Base-by-base conservation (phyloP, 2,329 filamentous ascomycete species). In the Scopulariopsis brevicaulis region DNA sequence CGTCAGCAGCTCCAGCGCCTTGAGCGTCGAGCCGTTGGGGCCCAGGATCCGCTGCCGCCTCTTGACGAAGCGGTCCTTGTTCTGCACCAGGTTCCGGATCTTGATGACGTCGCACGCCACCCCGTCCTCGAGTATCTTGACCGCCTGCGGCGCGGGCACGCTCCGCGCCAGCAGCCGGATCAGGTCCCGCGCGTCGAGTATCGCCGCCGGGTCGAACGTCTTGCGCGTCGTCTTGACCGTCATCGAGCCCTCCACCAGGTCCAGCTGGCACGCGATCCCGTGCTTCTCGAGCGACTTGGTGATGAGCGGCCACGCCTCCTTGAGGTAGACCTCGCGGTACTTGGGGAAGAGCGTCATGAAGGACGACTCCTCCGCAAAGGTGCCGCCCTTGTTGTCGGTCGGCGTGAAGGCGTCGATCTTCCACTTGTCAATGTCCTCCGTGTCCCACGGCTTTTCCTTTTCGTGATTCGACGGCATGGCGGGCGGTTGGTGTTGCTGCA, bases 341-440 rank as follows among this genome's bases (percentile, higher is more conserved):
- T 96, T 96, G 62, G 94, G 94, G 69, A 97, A 97, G 7, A 97
- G 77, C 0, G 84, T 87, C 63, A 79, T 79, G 70, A 99, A 99
- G 5, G 89, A 91, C 1, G 90, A 96, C 75, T 97, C 94, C 72
- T 99, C 93, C 57, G 86, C 81, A 70, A 99, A 96, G 22, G 88
- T 87, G 63, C 94, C 94, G 58, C 83, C 90, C 35, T 76, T 74
- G 73, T 97, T 97, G 74, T 97, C 88, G 63, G 89, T 84, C 54
- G 89, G 82, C 50, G 84, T 93, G 74, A 97, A 97, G 32, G 84
- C 74, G 46, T 96, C 91, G 65, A 92, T 76, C 84, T 91, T 93
- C 91, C 91, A 97, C 72, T 96, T 96, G 75, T 97, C 93, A 63
- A 97, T 90, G 67, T 96, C 94, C 62, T 96, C 92, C 59, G 92